Evolutionary conservation across 78 protist genomes (phyloP), one percentile per base, ranked within the genome.

Genomic region (Cavenderia fasciculata): DNA sequence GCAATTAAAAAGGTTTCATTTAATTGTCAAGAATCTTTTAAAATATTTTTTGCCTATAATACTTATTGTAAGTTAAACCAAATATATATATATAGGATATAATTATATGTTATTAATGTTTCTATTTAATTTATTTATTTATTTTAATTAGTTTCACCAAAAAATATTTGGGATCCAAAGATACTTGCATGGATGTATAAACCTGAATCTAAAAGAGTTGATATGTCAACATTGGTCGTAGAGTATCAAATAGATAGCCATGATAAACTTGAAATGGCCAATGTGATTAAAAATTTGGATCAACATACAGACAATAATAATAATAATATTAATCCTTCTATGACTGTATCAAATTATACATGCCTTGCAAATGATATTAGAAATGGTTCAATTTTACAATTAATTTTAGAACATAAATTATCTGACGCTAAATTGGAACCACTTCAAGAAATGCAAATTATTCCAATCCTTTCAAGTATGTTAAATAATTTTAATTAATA

Each of bases 401-500:
- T 73, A 2, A 7, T 40, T 0, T 29, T 74, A 25, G 47, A 74
- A 29, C 3, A 57, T 1, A 36, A 21, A 27, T 34, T 59, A 4
- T 14, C 4, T 31, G 43, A 41, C 4, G 2, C 5, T 2, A 38
- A 57, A 1, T n/a, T 73, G 12, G 2, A 19, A 7, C 1, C 18
- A 4, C 2, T 10, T 1, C 10, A n/a, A 59, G 85, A 74, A 31
- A 82, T 82, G 90, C 14, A 12, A 29, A 11, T 82, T 11, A 29
- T 27, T 14, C 49, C 78, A n/a, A 47, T 79, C 38, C 23, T 79
- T 1, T 62, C 88, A n/a, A 79, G 74, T 56, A 52, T 46, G 74
- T 73, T n/a, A n/a, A n/a, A 73, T 66, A 5, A 4, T 19, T 5
- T 19, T 10, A 5, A 31, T 19, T 31, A 8, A 14, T 31, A 31